Percentiles rank a stretch among this genome's conserved stretches.
Evolutionary conservation across 768 basidiomycete genomes (phyloP).

Genomic region (Cantharellus anzutake): DNA sequence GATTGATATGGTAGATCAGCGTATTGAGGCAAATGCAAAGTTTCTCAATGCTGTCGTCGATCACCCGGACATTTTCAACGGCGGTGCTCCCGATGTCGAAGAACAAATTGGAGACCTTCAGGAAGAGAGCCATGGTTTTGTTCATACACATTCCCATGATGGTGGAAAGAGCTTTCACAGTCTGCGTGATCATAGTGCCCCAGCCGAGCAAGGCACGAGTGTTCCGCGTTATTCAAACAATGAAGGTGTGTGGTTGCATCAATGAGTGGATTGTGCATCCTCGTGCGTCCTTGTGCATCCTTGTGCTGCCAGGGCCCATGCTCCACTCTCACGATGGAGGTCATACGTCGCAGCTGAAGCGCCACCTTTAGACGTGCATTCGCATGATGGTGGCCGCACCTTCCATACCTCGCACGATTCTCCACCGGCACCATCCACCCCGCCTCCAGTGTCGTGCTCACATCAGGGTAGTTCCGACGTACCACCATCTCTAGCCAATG

Average conservation of each 20-base stretch:
- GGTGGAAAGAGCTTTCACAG: neutral
- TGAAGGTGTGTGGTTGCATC: too few species aligned
- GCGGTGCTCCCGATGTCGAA: constrained; percentile 20
- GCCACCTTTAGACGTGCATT: neutral
- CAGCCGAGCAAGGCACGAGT: too few species aligned
- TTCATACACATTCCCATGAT: neutral
- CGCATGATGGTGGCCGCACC: neutral
- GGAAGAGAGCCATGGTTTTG: neutral
- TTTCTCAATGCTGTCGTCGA: constrained; percentile 59
- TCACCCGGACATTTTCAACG: constrained; percentile 66
- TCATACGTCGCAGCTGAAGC: too few species aligned
- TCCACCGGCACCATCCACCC: neutral
- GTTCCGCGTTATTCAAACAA: too few species aligned
- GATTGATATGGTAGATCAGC: constrained; percentile 58
- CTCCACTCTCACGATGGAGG: too few species aligned
- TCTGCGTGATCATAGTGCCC: too few species aligned
- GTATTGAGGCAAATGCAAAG: constrained; percentile 60
- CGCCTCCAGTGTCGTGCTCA: neutral
- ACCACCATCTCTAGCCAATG: constrained; percentile 1
- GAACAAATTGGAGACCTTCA: constrained; percentile 5
- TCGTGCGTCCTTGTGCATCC: too few species aligned
- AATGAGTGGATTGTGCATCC: too few species aligned
- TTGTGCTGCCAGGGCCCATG: too few species aligned
- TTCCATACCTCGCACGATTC: neutral
- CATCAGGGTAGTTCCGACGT: neutral